These are phyloP conservation scores for Cyberlindnera lachancei DNA, from an alignment of 805 yeast species.

Conservation along the genomic window DNA sequence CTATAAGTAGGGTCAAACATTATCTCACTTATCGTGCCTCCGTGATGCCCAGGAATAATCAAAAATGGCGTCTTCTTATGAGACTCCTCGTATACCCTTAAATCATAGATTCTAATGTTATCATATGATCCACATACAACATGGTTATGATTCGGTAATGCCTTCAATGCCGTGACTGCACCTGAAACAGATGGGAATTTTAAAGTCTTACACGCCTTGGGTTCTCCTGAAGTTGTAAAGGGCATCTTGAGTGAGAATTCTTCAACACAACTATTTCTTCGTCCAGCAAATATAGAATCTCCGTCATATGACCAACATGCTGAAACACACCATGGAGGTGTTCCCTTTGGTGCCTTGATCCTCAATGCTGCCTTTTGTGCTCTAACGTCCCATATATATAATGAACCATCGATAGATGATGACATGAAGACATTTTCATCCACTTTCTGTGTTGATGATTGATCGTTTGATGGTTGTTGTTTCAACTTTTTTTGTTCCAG, in stretches of 20 bases:
- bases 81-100: constrained; percentile 36
- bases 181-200: constrained; percentile 86
- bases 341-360: constrained; percentile 47
- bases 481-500: not conserved
- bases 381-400: constrained; percentile 80
- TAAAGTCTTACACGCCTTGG: constrained; percentile 49
- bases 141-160: constrained; percentile 77
- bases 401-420: constrained; percentile 75
- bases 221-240: constrained; percentile 26
- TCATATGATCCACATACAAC: constrained; percentile 85
- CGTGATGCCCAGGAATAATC: constrained; percentile 95
- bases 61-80: constrained; percentile 55
- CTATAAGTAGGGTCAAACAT: constrained; percentile 81
- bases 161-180: constrained; percentile 71
- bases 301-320: constrained; percentile 88
- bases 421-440: constrained; percentile 59
- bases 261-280: constrained; percentile 85
- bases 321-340: constrained; percentile 93
- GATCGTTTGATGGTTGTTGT: not conserved
- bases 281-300: constrained; percentile 68
- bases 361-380: constrained; percentile 36
- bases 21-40: constrained; percentile 75
- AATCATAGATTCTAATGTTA: constrained; percentile 81
- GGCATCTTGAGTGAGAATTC: constrained; percentile 61
- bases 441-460: constrained; percentile 2